These are phyloP conservation scores for Dactylellina haptotyla DNA, from an alignment of 2,329 filamentous ascomycete species.

Conservation along the genomic window DNA sequence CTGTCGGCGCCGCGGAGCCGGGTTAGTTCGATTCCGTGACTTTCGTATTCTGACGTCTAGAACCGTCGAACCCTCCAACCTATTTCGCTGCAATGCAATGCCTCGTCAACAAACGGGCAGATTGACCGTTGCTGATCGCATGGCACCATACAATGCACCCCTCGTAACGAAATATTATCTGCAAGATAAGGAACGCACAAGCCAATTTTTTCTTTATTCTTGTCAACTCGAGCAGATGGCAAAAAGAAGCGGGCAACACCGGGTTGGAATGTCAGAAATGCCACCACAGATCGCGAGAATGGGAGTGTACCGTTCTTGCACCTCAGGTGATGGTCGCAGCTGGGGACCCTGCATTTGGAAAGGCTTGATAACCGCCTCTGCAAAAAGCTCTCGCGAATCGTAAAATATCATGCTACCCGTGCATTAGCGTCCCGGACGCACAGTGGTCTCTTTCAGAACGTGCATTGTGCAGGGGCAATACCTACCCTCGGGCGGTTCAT, in stretches of 20 bases:
- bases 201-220: background rate
- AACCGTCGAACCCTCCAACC: slow-evolving; percentile 21
- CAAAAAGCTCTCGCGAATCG: slow-evolving; percentile 50
- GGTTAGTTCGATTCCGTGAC: slow-evolving; percentile 35
- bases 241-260: slow-evolving; percentile 30
- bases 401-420: slow-evolving; percentile 52
- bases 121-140: background rate
- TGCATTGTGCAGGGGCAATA: slow-evolving; percentile 5
- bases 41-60: slow-evolving; percentile 39
- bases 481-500: slow-evolving; percentile 48
- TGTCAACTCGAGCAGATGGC: background rate
- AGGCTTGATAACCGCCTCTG: slow-evolving; percentile 28
- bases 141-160: slow-evolving; percentile 11
- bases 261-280: slow-evolving; percentile 17
- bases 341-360: slow-evolving; percentile 32
- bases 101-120: background rate
- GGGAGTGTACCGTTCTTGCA: slow-evolving; percentile 9
- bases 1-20: slow-evolving; percentile 22
- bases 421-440: slow-evolving; percentile 50
- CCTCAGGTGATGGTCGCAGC: slow-evolving; percentile 51
- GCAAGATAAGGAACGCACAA: slow-evolving; percentile 42
- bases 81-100: slow-evolving; percentile 5
- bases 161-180: slow-evolving; percentile 14
- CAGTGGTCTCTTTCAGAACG: background rate
- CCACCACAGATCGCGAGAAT: slow-evolving; percentile 10